phyloP scores from a whole-genome alignment of 2,329 filamentous ascomycete species.

The Colletotrichum sp. region DNA sequence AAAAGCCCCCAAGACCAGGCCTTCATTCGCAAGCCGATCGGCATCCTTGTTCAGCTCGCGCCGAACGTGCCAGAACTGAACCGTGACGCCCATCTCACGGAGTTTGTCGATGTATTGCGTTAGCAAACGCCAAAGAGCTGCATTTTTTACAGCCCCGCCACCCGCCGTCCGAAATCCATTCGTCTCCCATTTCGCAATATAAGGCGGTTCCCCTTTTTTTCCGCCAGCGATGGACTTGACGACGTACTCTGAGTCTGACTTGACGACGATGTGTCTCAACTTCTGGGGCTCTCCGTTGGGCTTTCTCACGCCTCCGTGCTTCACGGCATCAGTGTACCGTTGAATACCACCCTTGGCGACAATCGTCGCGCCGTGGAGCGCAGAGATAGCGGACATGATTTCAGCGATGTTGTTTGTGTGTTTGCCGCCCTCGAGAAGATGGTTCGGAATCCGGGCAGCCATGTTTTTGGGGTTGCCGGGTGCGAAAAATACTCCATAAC shows the following conservation, averaged over 20 bases:
- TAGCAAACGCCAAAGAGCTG: background rate
- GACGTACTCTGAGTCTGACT: background rate
- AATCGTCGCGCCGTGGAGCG: background rate
- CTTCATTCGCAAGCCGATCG: background rate
- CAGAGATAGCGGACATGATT: background rate
- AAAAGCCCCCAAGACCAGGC: background rate
- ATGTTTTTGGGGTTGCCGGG: background rate
- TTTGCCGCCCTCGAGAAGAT: background rate
- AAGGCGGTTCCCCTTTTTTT: background rate
- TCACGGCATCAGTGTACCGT: background rate
- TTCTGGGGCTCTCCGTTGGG: rapidly evolving
- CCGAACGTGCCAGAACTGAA: background rate
- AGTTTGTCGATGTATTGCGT: background rate
- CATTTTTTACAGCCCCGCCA: background rate
- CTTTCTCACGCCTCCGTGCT: background rate
- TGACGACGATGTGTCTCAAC: background rate
- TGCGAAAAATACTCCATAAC: background rate
- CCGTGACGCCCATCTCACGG: background rate
- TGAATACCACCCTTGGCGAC: background rate
- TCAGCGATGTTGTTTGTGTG: background rate
- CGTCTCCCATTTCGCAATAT: background rate
- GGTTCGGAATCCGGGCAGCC: background rate
- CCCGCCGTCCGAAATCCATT: background rate
- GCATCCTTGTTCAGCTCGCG: background rate
- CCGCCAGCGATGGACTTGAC: background rate